phyloP scores from a whole-genome alignment of 1,139 yeast genomes.

The Yamadazyma atlantica region DNA sequence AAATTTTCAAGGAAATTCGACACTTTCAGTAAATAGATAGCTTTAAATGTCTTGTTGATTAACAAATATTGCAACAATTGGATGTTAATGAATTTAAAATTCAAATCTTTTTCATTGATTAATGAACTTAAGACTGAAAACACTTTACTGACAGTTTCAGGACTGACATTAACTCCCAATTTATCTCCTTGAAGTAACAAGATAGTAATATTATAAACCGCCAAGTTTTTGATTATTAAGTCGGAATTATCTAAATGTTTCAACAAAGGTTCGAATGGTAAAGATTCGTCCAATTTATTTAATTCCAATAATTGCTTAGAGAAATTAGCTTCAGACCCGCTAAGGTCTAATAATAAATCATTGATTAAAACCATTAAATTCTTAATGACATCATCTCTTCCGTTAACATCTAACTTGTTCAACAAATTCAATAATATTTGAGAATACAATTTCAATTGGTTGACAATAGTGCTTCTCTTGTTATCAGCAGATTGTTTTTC shows the following conservation, averaged over 20 bases:
- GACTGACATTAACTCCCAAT: constrained; percentile 16
- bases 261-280: constrained; percentile 58
- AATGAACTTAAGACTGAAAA: constrained; percentile 46
- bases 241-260: constrained; percentile 51
- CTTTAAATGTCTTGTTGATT: constrained; percentile 57
- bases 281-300: constrained; percentile 43
- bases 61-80: constrained; percentile 68
- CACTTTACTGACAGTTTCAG: constrained; percentile 39
- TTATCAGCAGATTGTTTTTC: constrained; percentile 53
- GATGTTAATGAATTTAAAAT: constrained; percentile 62
- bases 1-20: constrained; percentile 46
- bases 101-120: constrained; percentile 46
- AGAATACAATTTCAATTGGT: constrained; percentile 55
- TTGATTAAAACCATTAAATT: constrained; percentile 68
- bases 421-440: constrained; percentile 56
- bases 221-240: constrained; percentile 44
- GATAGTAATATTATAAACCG: constrained; percentile 45
- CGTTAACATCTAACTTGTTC: constrained; percentile 42
- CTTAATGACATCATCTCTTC: constrained; percentile 71
- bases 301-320: constrained; percentile 45
- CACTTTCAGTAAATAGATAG: constrained; percentile 51
- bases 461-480: constrained; percentile 36
- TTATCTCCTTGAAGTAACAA: constrained; percentile 30
- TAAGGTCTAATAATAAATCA: constrained; percentile 54
- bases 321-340: constrained; percentile 29